Conservation (phyloP, 371 early-diverging fungal species). For the Mortierella polycephala region DNA sequence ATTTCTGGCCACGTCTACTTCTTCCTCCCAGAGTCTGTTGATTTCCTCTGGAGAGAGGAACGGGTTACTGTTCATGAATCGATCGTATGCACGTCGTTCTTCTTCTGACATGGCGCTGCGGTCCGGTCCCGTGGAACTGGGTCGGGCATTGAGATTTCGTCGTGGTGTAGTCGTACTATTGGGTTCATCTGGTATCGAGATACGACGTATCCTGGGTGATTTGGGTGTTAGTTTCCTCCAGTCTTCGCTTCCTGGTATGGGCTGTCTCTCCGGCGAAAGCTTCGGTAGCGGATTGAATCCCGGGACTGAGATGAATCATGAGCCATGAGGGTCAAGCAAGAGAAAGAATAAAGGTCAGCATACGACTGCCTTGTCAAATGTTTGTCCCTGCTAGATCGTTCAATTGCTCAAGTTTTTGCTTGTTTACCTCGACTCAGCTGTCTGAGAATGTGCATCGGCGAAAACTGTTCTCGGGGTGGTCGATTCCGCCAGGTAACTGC, state of each 20-base stretch:
- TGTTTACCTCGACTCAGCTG: constrained; percentile 29
- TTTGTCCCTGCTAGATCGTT: not conserved
- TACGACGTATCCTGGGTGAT: constrained; percentile 24
- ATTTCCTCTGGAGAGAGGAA: constrained; percentile 30
- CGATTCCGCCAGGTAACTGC: constrained; percentile 22
- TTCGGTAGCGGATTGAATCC: constrained; percentile 42
- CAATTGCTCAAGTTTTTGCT: not conserved
- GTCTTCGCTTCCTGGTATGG: constrained; percentile 38
- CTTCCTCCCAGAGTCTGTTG: constrained; percentile 38
- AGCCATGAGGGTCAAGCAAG: not conserved
- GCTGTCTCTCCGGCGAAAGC: constrained; percentile 32
- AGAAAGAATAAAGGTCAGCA: not conserved
- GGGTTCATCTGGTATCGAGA: constrained; percentile 13
- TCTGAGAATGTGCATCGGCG: constrained; percentile 46
- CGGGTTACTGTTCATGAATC: constrained; percentile 28
- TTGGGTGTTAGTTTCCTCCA: constrained; percentile 52
- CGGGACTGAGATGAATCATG: constrained; percentile 15
- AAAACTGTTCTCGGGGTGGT: constrained; percentile 35
- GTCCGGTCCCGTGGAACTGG: not conserved
- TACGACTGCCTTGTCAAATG: not conserved
- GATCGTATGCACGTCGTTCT: constrained; percentile 16
- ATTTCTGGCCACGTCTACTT: constrained; percentile 13
- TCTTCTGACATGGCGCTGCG: constrained; percentile 7
- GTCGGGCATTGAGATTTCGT: not conserved
- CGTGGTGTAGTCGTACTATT: constrained; percentile 5